phyloP scores from a whole-genome alignment of 1,284 basidiomycete genomes.

The Melampsora medusae region DNA sequence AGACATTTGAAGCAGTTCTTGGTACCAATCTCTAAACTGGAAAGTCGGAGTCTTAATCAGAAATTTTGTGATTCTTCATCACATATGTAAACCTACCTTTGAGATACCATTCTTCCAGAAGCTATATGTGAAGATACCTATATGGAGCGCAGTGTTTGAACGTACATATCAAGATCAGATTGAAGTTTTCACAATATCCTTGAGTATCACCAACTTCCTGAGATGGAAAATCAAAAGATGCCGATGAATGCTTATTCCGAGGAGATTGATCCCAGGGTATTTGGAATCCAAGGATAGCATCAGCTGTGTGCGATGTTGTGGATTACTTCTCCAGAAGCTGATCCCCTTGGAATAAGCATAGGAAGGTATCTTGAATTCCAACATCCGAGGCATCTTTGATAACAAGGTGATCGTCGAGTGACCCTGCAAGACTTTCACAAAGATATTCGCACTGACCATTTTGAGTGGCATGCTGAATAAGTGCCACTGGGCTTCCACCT shows the following conservation, averaged over 20 bases:
- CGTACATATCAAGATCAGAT: background rate
- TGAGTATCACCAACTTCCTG: too few relatives aligned
- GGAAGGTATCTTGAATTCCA: too few relatives aligned
- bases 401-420: too few relatives aligned
- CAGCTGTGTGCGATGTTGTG: too few relatives aligned
- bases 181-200: background rate
- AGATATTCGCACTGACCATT: constrained; percentile 48
- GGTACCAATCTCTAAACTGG: constrained; percentile 51
- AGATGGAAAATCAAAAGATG: too few relatives aligned
- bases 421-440: constrained; percentile 44
- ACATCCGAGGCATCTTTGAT: too few relatives aligned
- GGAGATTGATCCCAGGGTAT: too few relatives aligned
- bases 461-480: constrained; percentile 52
- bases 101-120: constrained; percentile 16
- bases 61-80: background rate
- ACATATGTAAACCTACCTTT: constrained; percentile 2
- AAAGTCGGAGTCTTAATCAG: constrained; percentile 46
- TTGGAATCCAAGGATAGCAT: too few relatives aligned
- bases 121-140: constrained; percentile 14
- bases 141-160: background rate
- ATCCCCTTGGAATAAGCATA: too few relatives aligned
- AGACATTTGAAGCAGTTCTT: constrained; percentile 50
- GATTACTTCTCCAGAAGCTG: too few relatives aligned
- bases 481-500: constrained; percentile 50
- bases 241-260: too few relatives aligned